phyloP scores from a whole-genome alignment of 352 stramenopile species.

The Pseudoperonospora humuli region DNA sequence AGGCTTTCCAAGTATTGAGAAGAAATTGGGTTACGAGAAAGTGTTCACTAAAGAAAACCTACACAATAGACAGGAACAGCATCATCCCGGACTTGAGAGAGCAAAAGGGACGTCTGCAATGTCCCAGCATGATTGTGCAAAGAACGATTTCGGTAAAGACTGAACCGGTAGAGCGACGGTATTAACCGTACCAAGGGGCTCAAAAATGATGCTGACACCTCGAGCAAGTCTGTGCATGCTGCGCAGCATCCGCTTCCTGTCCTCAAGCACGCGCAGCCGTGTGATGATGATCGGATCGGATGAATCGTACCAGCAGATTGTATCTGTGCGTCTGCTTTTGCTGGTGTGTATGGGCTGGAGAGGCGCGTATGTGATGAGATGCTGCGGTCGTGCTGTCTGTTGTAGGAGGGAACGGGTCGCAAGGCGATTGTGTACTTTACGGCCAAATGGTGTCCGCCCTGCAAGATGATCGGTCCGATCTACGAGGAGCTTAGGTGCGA shows the following conservation, averaged over 20 bases:
- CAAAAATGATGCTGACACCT: slow-evolving; percentile 36
- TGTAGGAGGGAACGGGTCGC: slow-evolving; percentile 46
- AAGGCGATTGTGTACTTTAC: slow-evolving; percentile 87
- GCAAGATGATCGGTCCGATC: slow-evolving; percentile 87
- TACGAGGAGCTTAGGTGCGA: slow-evolving; percentile 79
- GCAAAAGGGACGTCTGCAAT: no score
- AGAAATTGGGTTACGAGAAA: no score
- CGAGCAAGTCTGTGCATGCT: slow-evolving; percentile 15
- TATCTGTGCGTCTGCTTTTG: slow-evolving; percentile 31
- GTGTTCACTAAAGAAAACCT: no score
- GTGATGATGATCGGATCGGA: slow-evolving; percentile 73
- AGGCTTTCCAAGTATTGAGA: no score
- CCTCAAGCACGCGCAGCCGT: slow-evolving; percentile 39
- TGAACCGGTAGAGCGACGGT: no score
- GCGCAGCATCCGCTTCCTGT: slow-evolving; percentile 20
- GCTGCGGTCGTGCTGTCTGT: not conserved
- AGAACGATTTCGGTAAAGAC: no score
- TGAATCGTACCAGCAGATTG: slow-evolving; percentile 63
- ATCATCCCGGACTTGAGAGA: no score
- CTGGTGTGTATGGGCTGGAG: not conserved
- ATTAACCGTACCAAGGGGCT: slow-evolving; percentile 2
- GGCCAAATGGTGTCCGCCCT: slow-evolving; percentile 86
- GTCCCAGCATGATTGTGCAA: no score
- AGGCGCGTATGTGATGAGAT: not conserved
- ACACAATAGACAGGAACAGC: no score